Evolutionary conservation across 2,329 filamentous ascomycete species (phyloP).

Genomic region (Keithomyces neogunnii): DNA sequence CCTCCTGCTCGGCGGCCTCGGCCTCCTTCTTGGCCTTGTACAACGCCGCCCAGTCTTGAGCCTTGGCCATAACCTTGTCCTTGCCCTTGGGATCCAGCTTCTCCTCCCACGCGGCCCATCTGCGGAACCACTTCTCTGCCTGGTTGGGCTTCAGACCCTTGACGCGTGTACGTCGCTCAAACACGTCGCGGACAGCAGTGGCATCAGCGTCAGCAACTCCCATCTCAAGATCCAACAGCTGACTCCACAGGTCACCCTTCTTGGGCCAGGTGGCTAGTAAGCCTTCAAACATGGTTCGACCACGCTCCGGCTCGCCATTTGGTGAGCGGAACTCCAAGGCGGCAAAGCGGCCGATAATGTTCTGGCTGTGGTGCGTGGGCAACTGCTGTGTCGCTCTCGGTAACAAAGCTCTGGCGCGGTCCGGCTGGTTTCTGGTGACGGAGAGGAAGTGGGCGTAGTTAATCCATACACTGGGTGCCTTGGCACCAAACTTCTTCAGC

Average conservation of each 20-base stretch:
- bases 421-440: conserved; percentile 58
- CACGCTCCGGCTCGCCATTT: conserved; percentile 78
- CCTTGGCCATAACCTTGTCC: conserved; percentile 62
- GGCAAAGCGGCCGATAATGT: conserved; percentile 79
- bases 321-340: conserved; percentile 82
- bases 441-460: conserved; percentile 95
- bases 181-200: conserved; percentile 62
- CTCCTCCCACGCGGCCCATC: conserved; percentile 87
- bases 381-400: conserved; percentile 80
- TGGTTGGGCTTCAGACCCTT: conserved; percentile 72
- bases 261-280: conserved; percentile 79
- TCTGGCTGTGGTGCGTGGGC: conserved; percentile 52
- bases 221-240: conserved; percentile 80
- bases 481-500: conserved; percentile 80
- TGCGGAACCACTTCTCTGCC: conserved; percentile 81
- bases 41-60: conserved; percentile 58
- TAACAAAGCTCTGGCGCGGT: conserved; percentile 70
- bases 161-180: conserved; percentile 66
- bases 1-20: conserved; percentile 22
- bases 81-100: conserved; percentile 57
- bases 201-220: conserved; percentile 45
- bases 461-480: conserved; percentile 73
- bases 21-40: conserved; percentile 37
- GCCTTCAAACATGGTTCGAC: conserved; percentile 89
- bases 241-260: conserved; percentile 87